These are phyloP conservation scores for Yarrowia deformans DNA, from an alignment of 805 yeast species.

Conservation along the genomic window DNA sequence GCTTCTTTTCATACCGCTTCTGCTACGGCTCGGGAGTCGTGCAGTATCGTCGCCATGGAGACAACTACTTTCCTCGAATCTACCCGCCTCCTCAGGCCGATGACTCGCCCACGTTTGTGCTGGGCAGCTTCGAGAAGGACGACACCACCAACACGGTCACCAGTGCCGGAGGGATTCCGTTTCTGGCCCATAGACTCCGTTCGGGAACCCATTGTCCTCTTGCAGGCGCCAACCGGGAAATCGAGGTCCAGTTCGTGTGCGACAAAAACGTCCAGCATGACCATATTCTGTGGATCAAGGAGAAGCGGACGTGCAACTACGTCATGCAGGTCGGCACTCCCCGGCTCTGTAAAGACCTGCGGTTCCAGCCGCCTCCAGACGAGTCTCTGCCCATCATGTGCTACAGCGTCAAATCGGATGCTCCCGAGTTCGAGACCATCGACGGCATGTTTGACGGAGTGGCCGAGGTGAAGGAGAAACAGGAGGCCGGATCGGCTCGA, in stretches of 20 bases:
- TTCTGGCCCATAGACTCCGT: conserved; percentile 53
- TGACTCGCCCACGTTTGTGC: conserved; percentile 47
- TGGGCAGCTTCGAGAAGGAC: conserved; percentile 46
- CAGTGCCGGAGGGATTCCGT: conserved; percentile 44
- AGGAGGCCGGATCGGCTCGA: conserved; percentile 14
- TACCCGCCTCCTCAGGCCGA: conserved; percentile 43
- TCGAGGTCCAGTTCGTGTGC: conserved; percentile 67
- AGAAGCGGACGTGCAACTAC: conserved; percentile 65
- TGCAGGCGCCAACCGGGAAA: conserved; percentile 59
- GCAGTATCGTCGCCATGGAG: conserved; percentile 55
- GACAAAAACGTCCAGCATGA: conserved; percentile 51
- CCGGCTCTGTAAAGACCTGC: conserved; percentile 55
- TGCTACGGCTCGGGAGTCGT: conserved; percentile 59
- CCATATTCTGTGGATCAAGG: conserved; percentile 55
- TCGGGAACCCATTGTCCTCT: conserved; percentile 68
- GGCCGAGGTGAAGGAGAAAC: conserved; percentile 13
- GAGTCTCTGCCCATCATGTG: conserved; percentile 43
- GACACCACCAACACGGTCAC: conserved; percentile 41
- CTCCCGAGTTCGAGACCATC: conserved; percentile 17
- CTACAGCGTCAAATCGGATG: conserved; percentile 3
- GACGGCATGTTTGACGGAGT: conserved; percentile 33
- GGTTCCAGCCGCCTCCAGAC: conserved; percentile 49
- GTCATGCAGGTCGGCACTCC: conserved; percentile 60
- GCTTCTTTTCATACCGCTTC: conserved; percentile 64
- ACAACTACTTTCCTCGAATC: conserved; percentile 30